Evolutionary conservation across 345 rosid species (phyloP), one percentile per base, ranked within the genome.

Genomic region (Firmiana major): DNA sequence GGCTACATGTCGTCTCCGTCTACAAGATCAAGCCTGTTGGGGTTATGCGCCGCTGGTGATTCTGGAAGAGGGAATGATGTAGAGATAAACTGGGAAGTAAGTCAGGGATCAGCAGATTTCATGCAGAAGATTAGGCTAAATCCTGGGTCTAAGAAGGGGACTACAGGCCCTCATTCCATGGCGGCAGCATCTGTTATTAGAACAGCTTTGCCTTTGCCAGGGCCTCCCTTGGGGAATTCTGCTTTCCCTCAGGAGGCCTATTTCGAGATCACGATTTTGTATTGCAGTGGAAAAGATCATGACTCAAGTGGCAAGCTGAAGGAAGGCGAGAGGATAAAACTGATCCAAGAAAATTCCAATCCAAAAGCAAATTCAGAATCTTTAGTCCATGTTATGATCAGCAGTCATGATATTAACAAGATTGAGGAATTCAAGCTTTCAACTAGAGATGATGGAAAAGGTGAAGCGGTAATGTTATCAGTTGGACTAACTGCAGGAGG

Each of bases 211-310:
- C 99, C 99, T 62, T 77, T 95, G 63, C 99, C 99, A 4, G 98
- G 98, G 49, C 99, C 98, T 71, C 92, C 90, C 16, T 77, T 94
- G 65, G 84, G 89, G n/a, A 88, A 71, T 57, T 89, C 88, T n/a
- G 86, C 93, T 74, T 95, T 95, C 34, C 98, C 98, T 31, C 98
- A 89, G 76, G 99, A 93, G 54, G 98, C 97, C 51, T 95, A 92
- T 83, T 93, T 95, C 77, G 99, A 93, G 86, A 85, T 93, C 83
- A 93, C 97, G 15, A 64, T 95, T 75, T 31, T 89, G 57, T 79
- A 79, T 72, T 82, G 73, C 36, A 69, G 66, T n/a, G 67, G 82
- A 21, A 79, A 68, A 40, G 75, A 83, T 71, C 68, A 36, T 13
- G 73, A 81, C 38, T 75, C 85, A 1, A 28, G 43, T 26, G 58